These are phyloP conservation scores for Talaromyces sp. DNA, from an alignment of 2,329 filamentous ascomycete species.

Conservation along the genomic window DNA sequence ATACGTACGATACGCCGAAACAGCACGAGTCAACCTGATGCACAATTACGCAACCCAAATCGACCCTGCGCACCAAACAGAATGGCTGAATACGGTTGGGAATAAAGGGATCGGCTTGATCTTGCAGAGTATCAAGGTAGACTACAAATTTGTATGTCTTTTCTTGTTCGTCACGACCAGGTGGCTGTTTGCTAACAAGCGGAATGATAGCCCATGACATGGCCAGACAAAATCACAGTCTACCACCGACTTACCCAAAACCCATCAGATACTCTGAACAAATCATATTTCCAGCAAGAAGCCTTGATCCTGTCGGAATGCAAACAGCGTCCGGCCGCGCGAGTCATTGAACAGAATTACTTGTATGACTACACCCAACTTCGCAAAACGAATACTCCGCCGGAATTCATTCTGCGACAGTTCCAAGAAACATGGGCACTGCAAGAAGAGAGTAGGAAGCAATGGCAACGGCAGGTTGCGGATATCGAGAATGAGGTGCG, in stretches of 20 bases:
- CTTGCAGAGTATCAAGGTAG: conserved; percentile 72
- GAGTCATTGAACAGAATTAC: conserved; percentile 74
- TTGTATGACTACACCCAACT: conserved; percentile 69
- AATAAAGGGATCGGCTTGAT: conserved; percentile 70
- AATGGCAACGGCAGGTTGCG: conserved; percentile 55
- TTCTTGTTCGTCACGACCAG: not conserved
- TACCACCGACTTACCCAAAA: conserved; percentile 70
- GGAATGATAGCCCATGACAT: conserved; percentile 68
- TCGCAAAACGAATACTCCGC: conserved; percentile 56
- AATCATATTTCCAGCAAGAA: conserved; percentile 48
- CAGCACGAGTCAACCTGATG: conserved; percentile 75
- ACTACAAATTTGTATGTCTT: conserved; percentile 77
- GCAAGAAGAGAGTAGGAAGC: conserved; percentile 60
- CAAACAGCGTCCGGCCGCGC: conserved; percentile 69
- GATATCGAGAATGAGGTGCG: conserved; percentile 60
- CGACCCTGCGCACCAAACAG: conserved; percentile 59
- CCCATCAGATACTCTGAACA: conserved; percentile 42
- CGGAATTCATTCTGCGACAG: conserved; percentile 60
- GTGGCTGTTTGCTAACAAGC: not conserved
- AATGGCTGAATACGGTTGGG: conserved; percentile 70
- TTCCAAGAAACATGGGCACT: conserved; percentile 60
- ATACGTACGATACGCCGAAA: conserved; percentile 82
- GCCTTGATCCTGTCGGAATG: conserved; percentile 71
- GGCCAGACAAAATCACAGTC: conserved; percentile 77
- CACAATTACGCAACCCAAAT: conserved; percentile 64